Evolutionary conservation across 2,329 filamentous ascomycete genomes (phyloP).

Genomic region (Trichoderma koningiopsis): DNA sequence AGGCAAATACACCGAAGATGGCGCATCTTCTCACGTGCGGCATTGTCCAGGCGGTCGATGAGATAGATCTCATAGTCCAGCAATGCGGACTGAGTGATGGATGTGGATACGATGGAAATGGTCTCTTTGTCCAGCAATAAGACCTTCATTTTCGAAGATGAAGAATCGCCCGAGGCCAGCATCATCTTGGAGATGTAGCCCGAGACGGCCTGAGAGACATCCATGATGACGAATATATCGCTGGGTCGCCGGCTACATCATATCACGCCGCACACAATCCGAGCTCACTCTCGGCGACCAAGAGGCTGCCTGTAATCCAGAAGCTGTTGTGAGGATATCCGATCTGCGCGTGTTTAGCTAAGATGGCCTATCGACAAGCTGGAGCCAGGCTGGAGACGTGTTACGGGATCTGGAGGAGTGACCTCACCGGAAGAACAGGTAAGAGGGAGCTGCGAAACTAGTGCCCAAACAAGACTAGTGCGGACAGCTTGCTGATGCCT

Average conservation of each 20-base stretch:
- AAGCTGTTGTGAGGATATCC: background rate
- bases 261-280: constrained; percentile 18
- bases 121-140: constrained; percentile 92
- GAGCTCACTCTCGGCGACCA: background rate
- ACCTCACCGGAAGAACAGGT: constrained; percentile 22
- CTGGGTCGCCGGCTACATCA: constrained; percentile 9
- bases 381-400: constrained; percentile 23
- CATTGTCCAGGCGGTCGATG: constrained; percentile 91
- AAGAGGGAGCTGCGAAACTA: constrained; percentile 5
- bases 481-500: background rate
- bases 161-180: constrained; percentile 67
- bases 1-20: constrained; percentile 94
- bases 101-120: constrained; percentile 89
- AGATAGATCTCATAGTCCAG: constrained; percentile 98
- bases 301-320: background rate
- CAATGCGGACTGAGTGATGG: constrained; percentile 91
- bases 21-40: constrained; percentile 92
- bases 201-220: constrained; percentile 88
- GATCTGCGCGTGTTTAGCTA: background rate
- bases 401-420: constrained; percentile 17
- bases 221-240: constrained; percentile 62
- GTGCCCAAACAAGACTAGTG: background rate
- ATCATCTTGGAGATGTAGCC: constrained; percentile 98
- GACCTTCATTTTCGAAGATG: constrained; percentile 96
- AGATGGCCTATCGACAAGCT: constrained; percentile 7